Evolutionary conservation across 306 rosid species (phyloP).

Genomic region (Corylus americana): DNA sequence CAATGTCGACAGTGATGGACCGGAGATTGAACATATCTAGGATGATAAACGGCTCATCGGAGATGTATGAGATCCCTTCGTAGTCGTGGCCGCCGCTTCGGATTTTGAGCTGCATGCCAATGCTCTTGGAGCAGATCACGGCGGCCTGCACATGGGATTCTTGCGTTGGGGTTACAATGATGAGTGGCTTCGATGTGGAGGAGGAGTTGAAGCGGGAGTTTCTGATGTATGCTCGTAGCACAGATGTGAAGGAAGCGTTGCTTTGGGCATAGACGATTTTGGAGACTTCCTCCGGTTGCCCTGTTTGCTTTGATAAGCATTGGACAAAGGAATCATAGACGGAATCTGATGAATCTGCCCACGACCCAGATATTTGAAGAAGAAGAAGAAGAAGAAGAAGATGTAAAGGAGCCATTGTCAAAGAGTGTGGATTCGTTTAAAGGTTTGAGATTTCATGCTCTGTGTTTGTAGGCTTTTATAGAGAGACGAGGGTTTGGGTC

Average conservation of each 20-base stretch:
- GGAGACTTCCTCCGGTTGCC: conserved; percentile 30
- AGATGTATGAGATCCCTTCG: conserved; percentile 71
- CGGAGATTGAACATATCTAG: conserved; percentile 76
- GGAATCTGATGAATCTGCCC: conserved; percentile 39
- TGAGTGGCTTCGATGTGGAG: conserved; percentile 59
- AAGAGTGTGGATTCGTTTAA: too few relatives aligned
- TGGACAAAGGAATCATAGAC: conserved; percentile 43
- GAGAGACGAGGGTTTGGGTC: too few relatives aligned
- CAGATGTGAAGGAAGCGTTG: conserved; percentile 53
- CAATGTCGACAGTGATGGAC: conserved; percentile 42
- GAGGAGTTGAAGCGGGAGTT: conserved; percentile 75
- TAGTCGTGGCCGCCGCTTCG: conserved; percentile 88
- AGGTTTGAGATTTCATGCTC: too few relatives aligned
- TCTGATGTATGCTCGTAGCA: conserved; percentile 68
- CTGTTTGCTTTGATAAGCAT: conserved; percentile 48
- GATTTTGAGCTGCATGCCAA: conserved; percentile 53
- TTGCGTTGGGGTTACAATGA: conserved; percentile 53
- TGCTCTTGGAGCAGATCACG: conserved; percentile 51
- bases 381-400: conserved; percentile 29
- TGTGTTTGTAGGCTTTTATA: too few relatives aligned
- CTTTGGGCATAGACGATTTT: conserved; percentile 33
- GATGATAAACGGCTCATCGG: conserved; percentile 55
- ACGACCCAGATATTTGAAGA: conserved; percentile 25
- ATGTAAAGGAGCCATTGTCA: background rate
- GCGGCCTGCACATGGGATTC: conserved; percentile 60